Percentiles rank a stretch among this genome's conserved stretches.
These are phyloP conservation scores for Nothophoma quercina DNA, from an alignment of 2,329 filamentous ascomycete genomes.

Conservation along the genomic window DNA sequence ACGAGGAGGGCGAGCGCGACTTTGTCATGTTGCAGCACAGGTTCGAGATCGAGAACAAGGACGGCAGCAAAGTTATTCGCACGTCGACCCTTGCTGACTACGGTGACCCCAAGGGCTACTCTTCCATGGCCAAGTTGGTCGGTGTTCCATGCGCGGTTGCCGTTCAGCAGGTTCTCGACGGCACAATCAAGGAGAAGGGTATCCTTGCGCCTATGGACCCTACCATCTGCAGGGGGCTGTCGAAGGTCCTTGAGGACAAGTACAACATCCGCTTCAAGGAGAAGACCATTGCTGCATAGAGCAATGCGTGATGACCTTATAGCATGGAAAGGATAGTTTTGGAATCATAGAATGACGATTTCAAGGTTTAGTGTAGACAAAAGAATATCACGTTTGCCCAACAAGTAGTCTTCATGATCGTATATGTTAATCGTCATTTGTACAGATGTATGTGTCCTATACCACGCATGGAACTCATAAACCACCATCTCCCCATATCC, in stretches of 20 bases:
- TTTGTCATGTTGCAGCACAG: conserved; percentile 81
- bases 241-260: conserved; percentile 79
- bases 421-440: background rate
- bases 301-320: too few species aligned
- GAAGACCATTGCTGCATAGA: conserved; percentile 60
- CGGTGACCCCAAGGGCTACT: conserved; percentile 80
- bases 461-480: background rate
- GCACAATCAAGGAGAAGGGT: conserved; percentile 75
- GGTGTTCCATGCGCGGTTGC: conserved; percentile 78
- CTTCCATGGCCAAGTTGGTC: conserved; percentile 83
- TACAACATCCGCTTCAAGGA: conserved; percentile 77
- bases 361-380: conserved; percentile 27
- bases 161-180: conserved; percentile 78
- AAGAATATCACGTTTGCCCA: conserved; percentile 18
- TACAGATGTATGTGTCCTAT: background rate
- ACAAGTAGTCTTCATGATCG: background rate
- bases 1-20: conserved; percentile 81
- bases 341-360: conserved; percentile 13
- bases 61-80: conserved; percentile 77
- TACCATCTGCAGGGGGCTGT: conserved; percentile 75
- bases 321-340: background rate
- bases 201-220: conserved; percentile 78
- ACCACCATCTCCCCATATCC: background rate
- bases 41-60: conserved; percentile 84
- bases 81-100: conserved; percentile 86